Evolutionary conservation across 176 grass and related monocot genomes (phyloP), one percentile per base, ranked within the genome.

Genomic region (Triticum monococcum): DNA sequence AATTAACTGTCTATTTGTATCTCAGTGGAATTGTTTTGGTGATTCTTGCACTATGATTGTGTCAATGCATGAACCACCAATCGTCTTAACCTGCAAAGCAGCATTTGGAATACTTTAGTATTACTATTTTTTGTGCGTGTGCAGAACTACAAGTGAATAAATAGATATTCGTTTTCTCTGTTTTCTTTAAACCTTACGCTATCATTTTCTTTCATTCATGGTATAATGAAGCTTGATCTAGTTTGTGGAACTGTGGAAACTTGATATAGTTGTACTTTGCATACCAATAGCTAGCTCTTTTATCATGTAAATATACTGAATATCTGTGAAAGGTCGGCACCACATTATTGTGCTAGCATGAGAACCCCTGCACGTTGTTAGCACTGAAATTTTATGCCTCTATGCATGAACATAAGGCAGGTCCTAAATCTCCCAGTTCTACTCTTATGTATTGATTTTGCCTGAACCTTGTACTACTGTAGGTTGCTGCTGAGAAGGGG

Each of bases 401-500:
- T 33, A 60, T 86, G 48, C 56, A 64, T 50, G 74, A 61, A 84
- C 65, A 30, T 4, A 75, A 75, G 12, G 4, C 57, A 24, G 25
- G 7, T 30, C n/a, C 36, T 91, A 68, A 14, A 26, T 68, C 67
- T 35, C n/a, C 2, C 12, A 32, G 4, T 77, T 77, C 17, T 83
- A 46, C 66, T 61, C 8, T 74, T 62, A 79, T 31, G 54, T 86
- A 80, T 68, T 80, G 30, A 65, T 75, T 89, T 25, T 65, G 45
- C 79, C 66, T 56, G 9, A 72, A 80, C 38, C 48, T 71, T 77
- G 45, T 66, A 57, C 59, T 41, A 35, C 41, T 90, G 46, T 60
- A 99, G 97, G 89, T 99, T 88, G 97, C 97, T 59, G 87, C 94
- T 38, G 89, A 92, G 87, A 99, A 99, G 91, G 97, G 94, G 33